Evolutionary conservation across 2,329 filamentous ascomycete species (phyloP), one percentile per base, ranked within the genome.

Genomic region (Gremmenia infestans): DNA sequence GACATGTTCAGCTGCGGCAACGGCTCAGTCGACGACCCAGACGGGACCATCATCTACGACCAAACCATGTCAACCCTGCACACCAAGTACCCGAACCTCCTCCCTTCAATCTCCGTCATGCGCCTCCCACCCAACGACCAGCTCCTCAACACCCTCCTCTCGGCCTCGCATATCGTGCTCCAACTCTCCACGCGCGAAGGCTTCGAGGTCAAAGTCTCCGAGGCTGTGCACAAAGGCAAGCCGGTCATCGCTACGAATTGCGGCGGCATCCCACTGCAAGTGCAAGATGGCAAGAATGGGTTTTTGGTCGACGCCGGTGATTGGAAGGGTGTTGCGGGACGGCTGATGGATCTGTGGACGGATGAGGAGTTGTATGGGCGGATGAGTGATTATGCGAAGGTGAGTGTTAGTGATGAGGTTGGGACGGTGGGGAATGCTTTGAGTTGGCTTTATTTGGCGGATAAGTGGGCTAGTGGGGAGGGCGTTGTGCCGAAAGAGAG

Each of bases 171-270:
- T 55, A 82, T 91, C 7, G 86, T 86, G 0, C 79, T 94, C 7
- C 89, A 94, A 71, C 81, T 94, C 5, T 92, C 88, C 2, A 91
- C 86, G 0, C 82, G 88, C 37, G 89, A 94, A 68, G 89, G 89
- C 0, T 94, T 94, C 64, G 89, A 94, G 71, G 86, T 94, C 64
- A 94, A 94, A 72, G 88, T 94, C 5, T 91, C 87, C 0, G 90
- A 94, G 72, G 89, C 88, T 1, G 77, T 93, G 22, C 89, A 92
- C 67, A 89, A 91, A 46, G 89, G 89, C 14, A 82, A 87, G 2
- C 89, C 89, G 1, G 81, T 91, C 65, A 90, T 94, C 60, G 88
- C 86, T 3, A 89, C 87, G 1, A 77, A 78, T 19, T 85, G 86
- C 1, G 89, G 89, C n/a, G 89, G 89, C 11, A 92, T 94, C 52